These are phyloP conservation scores for Harringtonia lauricola DNA, from an alignment of 2,329 filamentous ascomycete species.

Conservation along the genomic window DNA sequence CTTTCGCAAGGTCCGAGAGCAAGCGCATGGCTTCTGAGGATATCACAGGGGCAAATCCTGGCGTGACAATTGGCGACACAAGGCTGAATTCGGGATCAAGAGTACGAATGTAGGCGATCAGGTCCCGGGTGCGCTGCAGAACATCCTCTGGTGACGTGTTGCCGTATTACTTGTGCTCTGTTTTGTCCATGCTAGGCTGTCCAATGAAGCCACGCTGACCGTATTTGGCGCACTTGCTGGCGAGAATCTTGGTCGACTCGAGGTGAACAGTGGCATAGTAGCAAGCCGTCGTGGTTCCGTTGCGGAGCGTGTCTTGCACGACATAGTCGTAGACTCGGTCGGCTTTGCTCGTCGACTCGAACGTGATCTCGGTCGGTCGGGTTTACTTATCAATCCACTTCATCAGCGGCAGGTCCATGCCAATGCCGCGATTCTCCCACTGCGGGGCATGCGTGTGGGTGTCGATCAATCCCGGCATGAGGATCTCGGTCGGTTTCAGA, in stretches of 20 bases:
- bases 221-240: not conserved
- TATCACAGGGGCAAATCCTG: not conserved
- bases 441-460: not conserved
- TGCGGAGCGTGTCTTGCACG: not conserved
- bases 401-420: not conserved
- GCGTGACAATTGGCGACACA: not conserved
- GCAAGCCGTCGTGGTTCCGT: not conserved
- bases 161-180: not conserved
- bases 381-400: not conserved
- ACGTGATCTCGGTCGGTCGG: not conserved
- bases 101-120: not conserved
- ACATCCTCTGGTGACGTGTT: not conserved
- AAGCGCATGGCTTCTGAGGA: not conserved
- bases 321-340: not conserved
- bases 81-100: not conserved
- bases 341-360: not conserved
- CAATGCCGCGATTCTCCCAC: not conserved
- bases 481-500: not conserved
- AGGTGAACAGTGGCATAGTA: not conserved
- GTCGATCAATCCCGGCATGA: not conserved
- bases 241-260: not conserved
- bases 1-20: not conserved
- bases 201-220: not conserved
- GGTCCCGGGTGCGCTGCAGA: not conserved
- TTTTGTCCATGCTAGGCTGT: not conserved